phyloP scores from a whole-genome alignment of 768 basidiomycete genomes.

The Auricularia sp. region DNA sequence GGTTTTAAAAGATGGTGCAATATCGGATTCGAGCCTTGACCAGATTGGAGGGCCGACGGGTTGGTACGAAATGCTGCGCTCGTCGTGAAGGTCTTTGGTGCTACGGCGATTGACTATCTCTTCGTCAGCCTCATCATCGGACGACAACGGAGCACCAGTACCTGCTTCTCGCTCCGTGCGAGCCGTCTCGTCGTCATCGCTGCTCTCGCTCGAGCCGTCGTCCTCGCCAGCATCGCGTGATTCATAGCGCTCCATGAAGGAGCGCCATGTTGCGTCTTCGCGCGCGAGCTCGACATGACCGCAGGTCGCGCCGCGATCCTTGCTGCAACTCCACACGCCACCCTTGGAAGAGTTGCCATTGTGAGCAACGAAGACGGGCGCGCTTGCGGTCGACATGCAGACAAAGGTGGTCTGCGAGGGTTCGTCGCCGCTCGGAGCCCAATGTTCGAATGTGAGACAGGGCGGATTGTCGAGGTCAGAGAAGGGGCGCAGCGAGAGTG shows the following conservation, averaged over 20 bases:
- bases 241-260: neutral
- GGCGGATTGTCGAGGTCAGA: neutral
- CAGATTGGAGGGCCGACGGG: neutral
- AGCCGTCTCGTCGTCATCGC: neutral
- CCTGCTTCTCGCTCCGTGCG: neutral
- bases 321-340: neutral
- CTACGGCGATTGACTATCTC: neutral
- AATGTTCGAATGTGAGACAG: neutral
- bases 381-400: neutral
- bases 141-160: neutral
- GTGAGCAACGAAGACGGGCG: neutral
- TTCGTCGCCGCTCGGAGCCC: neutral
- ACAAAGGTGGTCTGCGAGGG: neutral
- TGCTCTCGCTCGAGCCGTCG: neutral
- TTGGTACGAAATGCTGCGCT: neutral
- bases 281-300: neutral
- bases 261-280: neutral
- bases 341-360: neutral
- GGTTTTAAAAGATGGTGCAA: neutral
- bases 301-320: neutral
- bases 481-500: neutral
- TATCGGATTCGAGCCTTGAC: neutral
- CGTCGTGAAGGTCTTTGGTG: neutral
- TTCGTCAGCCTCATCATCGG: neutral
- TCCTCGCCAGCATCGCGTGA: neutral